Evolutionary conservation across 345 rosid genomes (phyloP), one percentile per base, ranked within the genome.

Genomic region (Excoecaria agallocha): DNA sequence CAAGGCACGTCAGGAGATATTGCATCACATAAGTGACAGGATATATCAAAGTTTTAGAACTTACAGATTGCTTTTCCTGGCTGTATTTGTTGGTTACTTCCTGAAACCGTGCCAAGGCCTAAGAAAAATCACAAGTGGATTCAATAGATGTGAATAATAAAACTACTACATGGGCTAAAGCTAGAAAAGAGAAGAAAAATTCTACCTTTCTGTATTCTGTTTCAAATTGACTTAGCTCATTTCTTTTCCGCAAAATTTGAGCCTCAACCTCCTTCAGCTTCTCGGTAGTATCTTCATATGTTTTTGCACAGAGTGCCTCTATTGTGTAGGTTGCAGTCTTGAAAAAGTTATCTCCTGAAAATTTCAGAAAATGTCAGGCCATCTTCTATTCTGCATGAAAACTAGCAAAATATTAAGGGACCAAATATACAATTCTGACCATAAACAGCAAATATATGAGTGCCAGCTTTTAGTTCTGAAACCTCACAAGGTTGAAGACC

Each of bases 401-500:
- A 19, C 10, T 45, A 46, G 22, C 49, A 17, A 73, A 82, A 45
- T 49, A 8, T 15, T 60, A 78, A 61, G 57, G 17, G 9, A 55
- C 37, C 66, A 78, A 73, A 71, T 41, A 52, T 65, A 38, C 43
- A n/a, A 51, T 73, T 71, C 88, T 54, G 86, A 96, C 99, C 99
- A 80, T 93, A 96, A 76, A 93, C 98, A 19, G 99, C 99, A 56
- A 96, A 96, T 79, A 96, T 93, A 84, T 96, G 99, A 51, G 96
- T 90, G 84, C 99, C 99, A 46, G 99, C 88, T 86, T 91, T 96
- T 65, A 96, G 83, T 87, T 91, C 96, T 11, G 90, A 88, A 78
- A 93, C 92, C 85, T 93, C 99, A 73, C 98, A 96, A 76, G 99
- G 99, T 86, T 93, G 99, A 78, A 96, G 95, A 78, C 99, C 99